phyloP scores from a whole-genome alignment of 345 rosid species.

The Odontarrhena argentea region DNA sequence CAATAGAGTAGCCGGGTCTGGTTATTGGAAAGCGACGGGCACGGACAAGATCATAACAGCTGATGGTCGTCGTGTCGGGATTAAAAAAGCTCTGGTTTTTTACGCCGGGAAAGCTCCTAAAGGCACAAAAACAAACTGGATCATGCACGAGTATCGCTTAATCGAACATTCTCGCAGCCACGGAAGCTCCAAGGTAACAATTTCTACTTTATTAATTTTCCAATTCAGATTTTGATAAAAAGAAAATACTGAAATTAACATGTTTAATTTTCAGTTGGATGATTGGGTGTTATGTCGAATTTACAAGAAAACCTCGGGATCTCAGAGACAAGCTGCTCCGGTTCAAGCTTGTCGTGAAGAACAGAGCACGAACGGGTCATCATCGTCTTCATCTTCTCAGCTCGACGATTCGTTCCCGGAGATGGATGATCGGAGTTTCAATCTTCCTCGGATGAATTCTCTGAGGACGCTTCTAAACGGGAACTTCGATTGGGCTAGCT shows the following conservation, averaged over 20 bases:
- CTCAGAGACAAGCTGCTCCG: constrained; percentile 47
- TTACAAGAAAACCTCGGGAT: constrained; percentile 72
- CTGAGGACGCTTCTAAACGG: constrained; percentile 51
- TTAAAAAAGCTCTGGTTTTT: constrained; percentile 92
- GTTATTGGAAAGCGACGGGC: constrained; percentile 99
- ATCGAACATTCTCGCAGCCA: constrained; percentile 50
- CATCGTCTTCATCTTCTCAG: constrained; percentile 75
- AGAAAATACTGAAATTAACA: not conserved
- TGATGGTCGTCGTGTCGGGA: constrained; percentile 81
- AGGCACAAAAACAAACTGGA: constrained; percentile 97
- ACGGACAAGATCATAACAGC: constrained; percentile 73
- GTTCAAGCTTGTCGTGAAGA: constrained; percentile 55
- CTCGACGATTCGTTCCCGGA: constrained; percentile 75
- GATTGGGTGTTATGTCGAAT: constrained; percentile 98
- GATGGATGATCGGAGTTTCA: constrained; percentile 53
- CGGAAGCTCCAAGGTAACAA: constrained; percentile 69
- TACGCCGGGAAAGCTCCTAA: constrained; percentile 90
- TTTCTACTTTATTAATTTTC: too few species aligned
- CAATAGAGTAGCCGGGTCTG: constrained; percentile 87
- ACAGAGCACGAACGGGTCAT: constrained; percentile 54
- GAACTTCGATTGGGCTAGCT: constrained; percentile 78
- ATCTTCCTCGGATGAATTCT: constrained; percentile 56
- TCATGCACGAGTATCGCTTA: constrained; percentile 96
- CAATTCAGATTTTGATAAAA: too few species aligned
- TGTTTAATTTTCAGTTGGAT: constrained; percentile 56